phyloP scores from a whole-genome alignment of 768 basidiomycete species.

The Grammothele lineata region DNA sequence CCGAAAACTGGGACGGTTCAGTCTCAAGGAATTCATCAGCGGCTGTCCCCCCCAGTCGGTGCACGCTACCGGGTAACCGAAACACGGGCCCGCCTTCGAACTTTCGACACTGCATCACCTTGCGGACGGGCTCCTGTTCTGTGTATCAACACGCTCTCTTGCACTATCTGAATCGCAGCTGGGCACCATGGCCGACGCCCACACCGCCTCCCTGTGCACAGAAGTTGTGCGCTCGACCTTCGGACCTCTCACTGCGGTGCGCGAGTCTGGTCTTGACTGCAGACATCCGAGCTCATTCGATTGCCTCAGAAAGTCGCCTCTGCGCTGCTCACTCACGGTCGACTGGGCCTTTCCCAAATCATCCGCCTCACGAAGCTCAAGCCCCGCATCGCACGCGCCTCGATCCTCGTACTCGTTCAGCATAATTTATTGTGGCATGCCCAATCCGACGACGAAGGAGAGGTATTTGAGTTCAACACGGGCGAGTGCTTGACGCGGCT shows the following conservation, averaged over 20 bases:
- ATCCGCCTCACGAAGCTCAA: constrained; percentile 66
- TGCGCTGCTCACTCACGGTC: constrained; percentile 74
- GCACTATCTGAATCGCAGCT: too few species aligned
- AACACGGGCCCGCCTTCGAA: too few species aligned
- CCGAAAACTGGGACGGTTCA: too few species aligned
- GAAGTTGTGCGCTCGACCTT: constrained; percentile 65
- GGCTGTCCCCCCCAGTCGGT: too few species aligned
- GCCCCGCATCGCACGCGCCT: constrained; percentile 62
- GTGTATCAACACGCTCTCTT: too few species aligned
- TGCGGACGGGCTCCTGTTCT: too few species aligned
- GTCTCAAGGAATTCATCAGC: too few species aligned
- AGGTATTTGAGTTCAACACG: constrained; percentile 76
- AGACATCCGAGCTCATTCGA: background rate
- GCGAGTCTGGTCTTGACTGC: background rate
- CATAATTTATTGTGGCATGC: constrained; percentile 92
- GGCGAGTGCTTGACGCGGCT: constrained; percentile 80
- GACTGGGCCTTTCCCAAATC: constrained; percentile 67
- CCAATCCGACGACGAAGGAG: constrained; percentile 63
- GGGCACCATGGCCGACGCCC: constrained; percentile 58
- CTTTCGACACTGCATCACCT: too few species aligned
- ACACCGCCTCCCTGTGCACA: constrained; percentile 55
- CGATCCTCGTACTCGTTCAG: constrained; percentile 77
- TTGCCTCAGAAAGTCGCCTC: constrained; percentile 62
- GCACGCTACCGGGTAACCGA: too few species aligned
- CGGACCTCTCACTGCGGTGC: constrained; percentile 61